Conservation (phyloP, 208 protist genomes). For the Acanthamoeba castellanii region DNA sequence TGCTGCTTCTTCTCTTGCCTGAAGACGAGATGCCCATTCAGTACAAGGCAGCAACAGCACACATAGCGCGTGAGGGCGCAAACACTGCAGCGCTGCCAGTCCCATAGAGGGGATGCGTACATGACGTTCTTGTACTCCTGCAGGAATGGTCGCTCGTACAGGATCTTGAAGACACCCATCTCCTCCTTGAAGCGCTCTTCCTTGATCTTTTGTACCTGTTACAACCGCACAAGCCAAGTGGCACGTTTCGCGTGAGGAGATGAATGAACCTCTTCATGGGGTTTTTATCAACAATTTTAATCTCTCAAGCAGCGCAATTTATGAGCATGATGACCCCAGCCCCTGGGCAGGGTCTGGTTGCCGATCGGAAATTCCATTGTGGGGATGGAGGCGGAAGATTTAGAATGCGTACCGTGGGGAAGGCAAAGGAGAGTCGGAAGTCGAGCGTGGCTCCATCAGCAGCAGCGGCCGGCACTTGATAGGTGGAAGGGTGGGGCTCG, state of each 20-base stretch:
- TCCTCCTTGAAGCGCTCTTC: constrained; percentile 61
- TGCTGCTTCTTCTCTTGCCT: not conserved
- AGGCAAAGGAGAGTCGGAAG: constrained; percentile 1
- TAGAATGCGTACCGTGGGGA: not conserved
- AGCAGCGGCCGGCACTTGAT: not conserved
- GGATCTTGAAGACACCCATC: constrained; percentile 67
- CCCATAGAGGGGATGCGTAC: not conserved
- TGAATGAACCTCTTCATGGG: not conserved
- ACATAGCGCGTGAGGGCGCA: too few relatives aligned
- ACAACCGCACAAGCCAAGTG: not conserved
- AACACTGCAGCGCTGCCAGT: not conserved
- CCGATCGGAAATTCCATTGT: not conserved
- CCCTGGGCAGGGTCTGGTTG: not conserved
- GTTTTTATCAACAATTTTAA: not conserved
- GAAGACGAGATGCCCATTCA: not conserved
- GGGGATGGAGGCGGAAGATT: not conserved
- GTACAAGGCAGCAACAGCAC: too few relatives aligned
- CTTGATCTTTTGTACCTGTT: constrained; percentile 35
- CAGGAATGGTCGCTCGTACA: constrained; percentile 60
- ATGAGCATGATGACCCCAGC: not conserved
- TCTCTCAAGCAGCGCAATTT: not conserved
- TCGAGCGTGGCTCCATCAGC: not conserved
- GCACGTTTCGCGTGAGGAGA: not conserved
- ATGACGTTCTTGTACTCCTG: constrained; percentile 11
- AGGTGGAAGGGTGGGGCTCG: not conserved